Conservation (phyloP, 2,329 filamentous ascomycete species). For the Metarhizium rileyi region DNA sequence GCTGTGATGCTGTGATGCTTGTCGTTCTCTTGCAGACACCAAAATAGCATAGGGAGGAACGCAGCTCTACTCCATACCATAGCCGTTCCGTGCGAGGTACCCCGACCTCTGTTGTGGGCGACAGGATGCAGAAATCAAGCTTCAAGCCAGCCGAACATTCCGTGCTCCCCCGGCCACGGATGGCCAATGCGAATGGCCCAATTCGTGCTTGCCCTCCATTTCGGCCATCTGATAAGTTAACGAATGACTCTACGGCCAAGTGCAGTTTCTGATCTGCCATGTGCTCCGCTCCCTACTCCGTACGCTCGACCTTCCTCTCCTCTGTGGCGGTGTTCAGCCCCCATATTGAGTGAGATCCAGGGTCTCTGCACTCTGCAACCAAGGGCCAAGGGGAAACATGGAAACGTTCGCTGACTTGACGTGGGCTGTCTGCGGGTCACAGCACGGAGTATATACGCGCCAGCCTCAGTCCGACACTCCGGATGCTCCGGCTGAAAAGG, state of each 20-base stretch:
- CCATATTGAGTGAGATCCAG: background rate
- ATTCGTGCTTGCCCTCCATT: background rate
- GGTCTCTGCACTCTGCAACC: background rate
- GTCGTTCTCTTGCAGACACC: background rate
- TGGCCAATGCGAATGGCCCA: background rate
- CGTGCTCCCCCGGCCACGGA: background rate
- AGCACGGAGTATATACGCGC: no score
- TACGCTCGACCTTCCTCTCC: no score
- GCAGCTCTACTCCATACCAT: background rate
- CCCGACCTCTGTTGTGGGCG: background rate
- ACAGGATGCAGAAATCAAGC: background rate
- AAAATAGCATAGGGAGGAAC: background rate
- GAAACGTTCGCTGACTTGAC: no score
- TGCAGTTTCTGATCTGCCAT: no score
- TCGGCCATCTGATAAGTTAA: background rate
- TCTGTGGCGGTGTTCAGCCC: conserved; percentile 1
- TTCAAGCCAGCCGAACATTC: conserved; percentile 1
- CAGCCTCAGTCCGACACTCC: background rate
- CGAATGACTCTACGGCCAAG: no score
- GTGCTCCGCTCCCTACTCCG: no score
- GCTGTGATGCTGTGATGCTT: background rate
- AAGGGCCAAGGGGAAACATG: no score
- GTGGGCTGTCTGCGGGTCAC: no score
- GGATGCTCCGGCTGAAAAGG: conserved; percentile 3
- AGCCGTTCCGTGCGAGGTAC: background rate